Evolutionary conservation across 371 early-diverging fungal species (phyloP).

Genomic region (Rhizopus delemar): DNA sequence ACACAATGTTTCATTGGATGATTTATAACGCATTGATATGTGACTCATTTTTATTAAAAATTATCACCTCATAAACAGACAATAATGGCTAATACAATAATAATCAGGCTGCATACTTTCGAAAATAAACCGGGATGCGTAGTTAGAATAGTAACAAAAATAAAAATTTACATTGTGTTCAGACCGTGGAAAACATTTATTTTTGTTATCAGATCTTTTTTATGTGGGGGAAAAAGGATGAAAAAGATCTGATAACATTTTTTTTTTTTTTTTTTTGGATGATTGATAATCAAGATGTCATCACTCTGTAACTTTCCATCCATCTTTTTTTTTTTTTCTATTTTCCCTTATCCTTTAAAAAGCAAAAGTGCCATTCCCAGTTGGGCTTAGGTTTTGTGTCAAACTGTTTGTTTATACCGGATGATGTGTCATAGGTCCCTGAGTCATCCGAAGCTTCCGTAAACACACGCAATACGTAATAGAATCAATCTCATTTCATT

Average conservation of each 20-base stretch:
- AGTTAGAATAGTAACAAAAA: neutral
- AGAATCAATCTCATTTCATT: too few relatives aligned
- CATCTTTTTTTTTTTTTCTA: neutral
- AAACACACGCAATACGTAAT: too few relatives aligned
- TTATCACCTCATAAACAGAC: neutral
- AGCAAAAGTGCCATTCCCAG: neutral
- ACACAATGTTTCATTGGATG: neutral
- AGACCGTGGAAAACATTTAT: neutral
- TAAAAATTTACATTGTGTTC: neutral
- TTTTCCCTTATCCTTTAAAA: neutral
- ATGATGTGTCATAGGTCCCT: too few relatives aligned
- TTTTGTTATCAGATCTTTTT: constrained; percentile 7
- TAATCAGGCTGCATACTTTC: neutral
- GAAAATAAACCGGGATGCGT: neutral
- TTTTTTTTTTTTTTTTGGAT: neutral
- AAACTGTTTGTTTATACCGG: too few relatives aligned
- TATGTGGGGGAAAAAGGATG: too few relatives aligned
- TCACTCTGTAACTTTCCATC: neutral
- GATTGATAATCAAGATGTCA: neutral
- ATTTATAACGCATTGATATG: neutral
- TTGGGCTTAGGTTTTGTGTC: too few relatives aligned
- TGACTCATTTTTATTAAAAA: neutral
- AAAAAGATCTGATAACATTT: constrained; percentile 3
- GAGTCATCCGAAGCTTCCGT: too few relatives aligned
- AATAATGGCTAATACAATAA: neutral